Evolutionary conservation across 75 land plant genomes (phyloP).

Genomic region (Cupressus sempervirens): DNA sequence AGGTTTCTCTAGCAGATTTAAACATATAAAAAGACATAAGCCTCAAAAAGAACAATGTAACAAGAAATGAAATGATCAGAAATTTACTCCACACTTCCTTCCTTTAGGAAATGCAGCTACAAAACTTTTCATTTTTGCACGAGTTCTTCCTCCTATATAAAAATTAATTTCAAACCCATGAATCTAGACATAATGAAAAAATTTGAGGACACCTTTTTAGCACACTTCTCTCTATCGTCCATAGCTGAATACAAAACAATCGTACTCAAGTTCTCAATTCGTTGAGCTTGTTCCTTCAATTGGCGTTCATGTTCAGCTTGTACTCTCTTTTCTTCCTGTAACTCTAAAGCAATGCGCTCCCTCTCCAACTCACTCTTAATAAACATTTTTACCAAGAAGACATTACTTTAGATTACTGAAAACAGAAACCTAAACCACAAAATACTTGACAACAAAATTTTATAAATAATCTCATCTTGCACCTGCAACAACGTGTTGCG

Average conservation of each 20-base stretch:
- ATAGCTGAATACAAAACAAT: conserved; percentile 78
- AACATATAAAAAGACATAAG: neutral
- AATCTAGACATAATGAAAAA: neutral
- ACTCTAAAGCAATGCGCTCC: conserved; percentile 86
- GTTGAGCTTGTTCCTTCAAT: conserved; percentile 73
- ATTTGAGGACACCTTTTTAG: conserved; percentile 52
- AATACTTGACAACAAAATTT: neutral
- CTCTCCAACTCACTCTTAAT: conserved; percentile 84
- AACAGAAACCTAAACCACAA: neutral
- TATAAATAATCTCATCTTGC: neutral
- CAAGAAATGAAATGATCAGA: neutral
- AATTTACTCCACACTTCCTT: neutral
- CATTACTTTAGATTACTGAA: neutral
- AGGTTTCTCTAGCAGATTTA: neutral
- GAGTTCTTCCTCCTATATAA: neutral
- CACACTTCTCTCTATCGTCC: conserved; percentile 50
- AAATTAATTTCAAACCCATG: neutral
- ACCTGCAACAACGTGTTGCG: conserved; percentile 91
- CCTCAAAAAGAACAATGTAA: neutral
- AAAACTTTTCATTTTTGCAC: neutral
- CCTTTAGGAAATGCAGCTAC: neutral
- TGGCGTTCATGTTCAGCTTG: conserved; percentile 73
- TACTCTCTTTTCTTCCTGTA: conserved; percentile 86
- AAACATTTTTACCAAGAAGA: neutral
- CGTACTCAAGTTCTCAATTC: conserved; percentile 86